These are phyloP conservation scores for Boletellus deceptivus DNA, from an alignment of 1,284 basidiomycete species.

Conservation along the genomic window DNA sequence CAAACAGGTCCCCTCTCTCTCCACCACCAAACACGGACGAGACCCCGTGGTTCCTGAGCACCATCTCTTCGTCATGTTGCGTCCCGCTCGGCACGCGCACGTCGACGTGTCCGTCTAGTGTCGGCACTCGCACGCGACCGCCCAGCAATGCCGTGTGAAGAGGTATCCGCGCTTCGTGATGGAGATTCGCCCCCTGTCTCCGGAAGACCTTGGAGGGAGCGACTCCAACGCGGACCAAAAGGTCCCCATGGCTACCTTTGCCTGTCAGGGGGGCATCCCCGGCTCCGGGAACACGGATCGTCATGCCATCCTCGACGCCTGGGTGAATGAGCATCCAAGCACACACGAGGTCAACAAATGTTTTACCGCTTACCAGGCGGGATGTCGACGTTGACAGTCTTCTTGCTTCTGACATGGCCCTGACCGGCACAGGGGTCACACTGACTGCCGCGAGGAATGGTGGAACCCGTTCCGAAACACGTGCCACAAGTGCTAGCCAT, in stretches of 20 bases:
- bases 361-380: slow-evolving; percentile 65
- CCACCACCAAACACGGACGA: slow-evolving; percentile 59
- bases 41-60: slow-evolving; percentile 88
- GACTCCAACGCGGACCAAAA: slow-evolving; percentile 88
- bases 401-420: slow-evolving; percentile 83
- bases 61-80: slow-evolving; percentile 96
- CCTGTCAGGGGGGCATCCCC: slow-evolving; percentile 87
- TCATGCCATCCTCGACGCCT: slow-evolving; percentile 98
- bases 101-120: slow-evolving; percentile 94
- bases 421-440: slow-evolving; percentile 85
- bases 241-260: slow-evolving; percentile 78
- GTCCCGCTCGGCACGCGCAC: slow-evolving; percentile 93
- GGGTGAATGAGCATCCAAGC: slow-evolving; percentile 14
- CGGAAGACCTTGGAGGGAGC: slow-evolving; percentile 82
- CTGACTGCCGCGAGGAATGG: slow-evolving; percentile 75
- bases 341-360: slow-evolving; percentile 13
- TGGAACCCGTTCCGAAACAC: slow-evolving; percentile 84
- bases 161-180: slow-evolving; percentile 90
- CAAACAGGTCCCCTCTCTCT: slow-evolving; percentile 86
- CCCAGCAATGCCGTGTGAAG: slow-evolving; percentile 91
- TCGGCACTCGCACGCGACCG: slow-evolving; percentile 90
- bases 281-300: slow-evolving; percentile 77
- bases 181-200: slow-evolving; percentile 90
- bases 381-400: slow-evolving; percentile 81
- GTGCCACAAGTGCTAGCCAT: slow-evolving; percentile 91